phyloP scores from a whole-genome alignment of 306 rosid species.

The Dryas octopetala region DNA sequence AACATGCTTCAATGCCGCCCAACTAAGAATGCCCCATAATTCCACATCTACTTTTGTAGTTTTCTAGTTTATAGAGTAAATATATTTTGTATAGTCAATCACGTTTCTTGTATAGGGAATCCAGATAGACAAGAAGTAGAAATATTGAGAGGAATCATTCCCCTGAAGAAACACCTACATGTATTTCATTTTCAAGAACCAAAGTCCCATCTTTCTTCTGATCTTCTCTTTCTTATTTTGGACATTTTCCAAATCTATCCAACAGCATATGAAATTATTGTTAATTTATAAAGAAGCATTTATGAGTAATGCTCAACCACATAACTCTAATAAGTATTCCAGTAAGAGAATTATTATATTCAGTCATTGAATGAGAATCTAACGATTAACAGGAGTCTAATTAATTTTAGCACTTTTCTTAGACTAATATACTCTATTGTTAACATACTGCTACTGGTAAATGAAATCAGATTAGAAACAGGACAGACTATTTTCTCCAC shows the following conservation, averaged over 20 bases:
- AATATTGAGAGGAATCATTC: conserved; percentile 12
- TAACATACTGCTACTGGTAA: too few relatives aligned
- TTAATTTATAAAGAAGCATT: not conserved
- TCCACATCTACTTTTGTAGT: conserved; percentile 1
- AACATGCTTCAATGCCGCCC: not conserved
- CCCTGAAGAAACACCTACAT: conserved; percentile 21
- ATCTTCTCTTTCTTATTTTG: not conserved
- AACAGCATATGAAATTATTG: not conserved
- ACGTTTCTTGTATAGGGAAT: conserved; percentile 39
- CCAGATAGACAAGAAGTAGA: not conserved
- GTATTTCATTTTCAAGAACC: conserved; percentile 15
- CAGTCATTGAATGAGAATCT: too few relatives aligned
- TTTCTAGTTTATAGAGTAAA: not conserved
- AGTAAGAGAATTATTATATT: too few relatives aligned
- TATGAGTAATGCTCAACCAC: not conserved
- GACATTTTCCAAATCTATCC: not conserved
- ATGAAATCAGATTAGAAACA: too few relatives aligned
- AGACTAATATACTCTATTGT: too few relatives aligned
- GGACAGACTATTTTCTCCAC: too few relatives aligned
- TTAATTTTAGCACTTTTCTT: too few relatives aligned
- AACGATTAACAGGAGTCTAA: too few relatives aligned
- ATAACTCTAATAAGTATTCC: conserved; percentile 7
- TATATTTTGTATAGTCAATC: conserved; percentile 51
- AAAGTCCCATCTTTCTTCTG: not conserved
- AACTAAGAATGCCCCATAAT: not conserved